A percentile compares a stretch with the other conserved stretches of the same genome.
Conservation (phyloP, 2,329 filamentous ascomycete species). For the Botrytis squamosa region DNA sequence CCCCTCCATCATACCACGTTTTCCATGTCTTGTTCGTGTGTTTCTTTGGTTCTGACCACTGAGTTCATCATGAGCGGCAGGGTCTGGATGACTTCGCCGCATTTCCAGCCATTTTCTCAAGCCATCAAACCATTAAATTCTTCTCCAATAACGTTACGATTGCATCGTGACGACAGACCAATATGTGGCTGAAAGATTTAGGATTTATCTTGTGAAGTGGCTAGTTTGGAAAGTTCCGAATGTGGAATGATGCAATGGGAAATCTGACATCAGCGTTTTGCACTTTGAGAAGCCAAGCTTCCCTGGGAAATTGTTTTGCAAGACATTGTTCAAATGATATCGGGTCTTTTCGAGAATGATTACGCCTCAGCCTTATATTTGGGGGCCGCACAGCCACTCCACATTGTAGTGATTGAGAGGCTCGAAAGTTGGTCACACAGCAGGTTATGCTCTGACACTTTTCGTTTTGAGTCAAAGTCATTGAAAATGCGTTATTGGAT, state of each 20-base stretch:
- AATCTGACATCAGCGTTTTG: constrained; percentile 5
- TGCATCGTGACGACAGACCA: neutral
- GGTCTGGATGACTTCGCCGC: neutral
- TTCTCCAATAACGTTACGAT: neutral
- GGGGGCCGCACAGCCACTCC: constrained; percentile 3
- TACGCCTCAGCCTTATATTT: constrained; percentile 11
- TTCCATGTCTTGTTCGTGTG: neutral
- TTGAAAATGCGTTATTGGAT: neutral
- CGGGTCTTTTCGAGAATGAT: neutral
- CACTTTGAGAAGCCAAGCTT: neutral
- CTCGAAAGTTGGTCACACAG: neutral
- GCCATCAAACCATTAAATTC: neutral
- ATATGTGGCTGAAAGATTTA: neutral
- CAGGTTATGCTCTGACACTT: neutral
- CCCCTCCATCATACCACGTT: neutral
- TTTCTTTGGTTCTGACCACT: neutral
- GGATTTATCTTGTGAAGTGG: neutral
- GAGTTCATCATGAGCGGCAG: too few species aligned
- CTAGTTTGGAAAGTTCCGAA: constrained; percentile 13
- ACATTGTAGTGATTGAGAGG: neutral
- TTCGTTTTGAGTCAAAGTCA: neutral
- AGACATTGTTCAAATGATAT: neutral
- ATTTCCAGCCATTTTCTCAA: neutral
- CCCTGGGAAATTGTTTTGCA: neutral
- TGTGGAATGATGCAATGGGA: neutral